phyloP scores from a whole-genome alignment of 345 rosid species.

The Mangifera indica region DNA sequence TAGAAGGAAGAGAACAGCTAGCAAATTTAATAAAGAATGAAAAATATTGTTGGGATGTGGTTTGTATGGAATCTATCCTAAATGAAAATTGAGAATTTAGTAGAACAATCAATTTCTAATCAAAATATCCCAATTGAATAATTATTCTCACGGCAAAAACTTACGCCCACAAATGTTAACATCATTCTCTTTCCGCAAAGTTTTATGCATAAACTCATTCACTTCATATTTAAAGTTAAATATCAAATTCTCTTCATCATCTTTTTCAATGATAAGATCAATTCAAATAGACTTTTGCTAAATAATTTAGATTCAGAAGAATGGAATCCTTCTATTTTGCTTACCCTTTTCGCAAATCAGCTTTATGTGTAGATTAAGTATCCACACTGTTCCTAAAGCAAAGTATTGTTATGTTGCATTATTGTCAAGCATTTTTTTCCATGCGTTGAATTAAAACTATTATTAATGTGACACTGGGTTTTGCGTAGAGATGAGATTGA shows the following conservation, averaged over 20 bases:
- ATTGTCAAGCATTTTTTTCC: neutral
- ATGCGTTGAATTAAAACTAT: too few species aligned
- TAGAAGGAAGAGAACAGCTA: constrained; percentile 20
- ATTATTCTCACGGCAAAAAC: constrained; percentile 37
- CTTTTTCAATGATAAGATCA: neutral
- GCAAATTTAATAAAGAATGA: constrained; percentile 18
- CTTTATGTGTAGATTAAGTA: constrained; percentile 10
- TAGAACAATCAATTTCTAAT: constrained; percentile 25
- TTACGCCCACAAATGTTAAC: constrained; percentile 49
- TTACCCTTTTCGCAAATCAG: neutral
- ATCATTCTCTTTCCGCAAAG: constrained; percentile 48
- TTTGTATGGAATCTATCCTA: constrained; percentile 23
- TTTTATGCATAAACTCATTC: constrained; percentile 20
- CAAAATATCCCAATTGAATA: constrained; percentile 24
- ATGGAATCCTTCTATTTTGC: constrained; percentile 11
- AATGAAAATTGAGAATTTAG: constrained; percentile 34
- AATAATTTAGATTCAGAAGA: constrained; percentile 31
- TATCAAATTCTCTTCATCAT: neutral
- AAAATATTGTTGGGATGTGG: constrained; percentile 16
- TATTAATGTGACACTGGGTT: too few species aligned
- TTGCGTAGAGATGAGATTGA: too few species aligned
- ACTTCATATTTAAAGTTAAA: too few species aligned
- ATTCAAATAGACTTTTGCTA: constrained; percentile 13
- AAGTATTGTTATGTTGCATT: neutral
- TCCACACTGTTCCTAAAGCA: constrained; percentile 3